A percentile compares a stretch with the other conserved stretches of the same genome.
phyloP scores from a whole-genome alignment of 257 asterid species.

The Plantago ovata region DNA sequence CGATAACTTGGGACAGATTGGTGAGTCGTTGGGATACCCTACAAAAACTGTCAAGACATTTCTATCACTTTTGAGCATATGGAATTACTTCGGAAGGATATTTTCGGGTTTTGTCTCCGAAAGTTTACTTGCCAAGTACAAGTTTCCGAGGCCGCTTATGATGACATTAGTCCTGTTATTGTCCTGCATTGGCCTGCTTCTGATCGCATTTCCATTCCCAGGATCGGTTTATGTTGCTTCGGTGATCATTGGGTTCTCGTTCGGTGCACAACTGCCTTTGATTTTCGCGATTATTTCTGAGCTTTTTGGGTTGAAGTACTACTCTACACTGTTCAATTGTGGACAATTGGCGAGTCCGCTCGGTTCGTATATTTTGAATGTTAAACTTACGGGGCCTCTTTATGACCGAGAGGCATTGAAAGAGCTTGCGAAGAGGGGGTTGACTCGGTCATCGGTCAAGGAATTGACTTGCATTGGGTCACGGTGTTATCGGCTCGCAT shows the following conservation, averaged over 20 bases:
- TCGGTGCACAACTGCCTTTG: constrained; percentile 68
- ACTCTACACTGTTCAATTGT: constrained; percentile 70
- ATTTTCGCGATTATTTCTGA: constrained; percentile 62
- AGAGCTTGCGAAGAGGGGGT: constrained; percentile 47
- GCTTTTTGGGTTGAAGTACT: constrained; percentile 63
- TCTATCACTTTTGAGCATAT: constrained; percentile 64
- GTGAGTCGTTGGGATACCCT: constrained; percentile 72
- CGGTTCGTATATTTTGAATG: constrained; percentile 69
- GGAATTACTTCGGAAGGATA: constrained; percentile 80
- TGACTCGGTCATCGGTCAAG: constrained; percentile 45
- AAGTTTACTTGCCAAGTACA: constrained; percentile 39
- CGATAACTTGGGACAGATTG: constrained; percentile 76
- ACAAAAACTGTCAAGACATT: constrained; percentile 55
- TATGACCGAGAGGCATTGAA: constrained; percentile 63
- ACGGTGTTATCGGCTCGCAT: constrained; percentile 48
- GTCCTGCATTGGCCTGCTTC: constrained; percentile 57
- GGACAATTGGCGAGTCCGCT: constrained; percentile 77
- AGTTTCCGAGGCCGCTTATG: constrained; percentile 67
- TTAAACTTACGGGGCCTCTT: constrained; percentile 52
- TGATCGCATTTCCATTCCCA: constrained; percentile 59
- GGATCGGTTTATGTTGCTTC: constrained; percentile 70
- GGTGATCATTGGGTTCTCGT: constrained; percentile 67
- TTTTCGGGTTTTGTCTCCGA: constrained; percentile 75
- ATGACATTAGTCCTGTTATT: constrained; percentile 58
- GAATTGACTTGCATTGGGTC: constrained; percentile 58